A percentile compares a stretch with the other conserved stretches of the same genome.
These are phyloP conservation scores for Phytopythium boreale DNA, from an alignment of 352 stramenopile species.

Conservation along the genomic window DNA sequence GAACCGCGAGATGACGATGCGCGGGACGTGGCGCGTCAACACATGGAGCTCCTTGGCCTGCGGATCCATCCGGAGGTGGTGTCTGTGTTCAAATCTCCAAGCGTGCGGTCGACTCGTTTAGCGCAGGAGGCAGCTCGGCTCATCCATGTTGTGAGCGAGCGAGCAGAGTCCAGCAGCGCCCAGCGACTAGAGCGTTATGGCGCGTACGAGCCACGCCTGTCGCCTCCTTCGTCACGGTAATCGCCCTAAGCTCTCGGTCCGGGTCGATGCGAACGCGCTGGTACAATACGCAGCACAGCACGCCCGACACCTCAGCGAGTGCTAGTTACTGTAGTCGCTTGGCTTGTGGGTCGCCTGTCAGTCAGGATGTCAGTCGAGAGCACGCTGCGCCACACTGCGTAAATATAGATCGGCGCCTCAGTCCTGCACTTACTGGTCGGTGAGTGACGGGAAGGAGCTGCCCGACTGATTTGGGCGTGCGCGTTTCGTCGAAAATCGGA, in stretches of 20 bases:
- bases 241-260: too few species aligned
- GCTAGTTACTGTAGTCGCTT: neutral
- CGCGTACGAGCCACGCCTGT: too few species aligned
- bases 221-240: neutral
- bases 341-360: neutral
- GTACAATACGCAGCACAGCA: neutral
- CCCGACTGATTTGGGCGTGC: neutral
- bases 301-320: neutral
- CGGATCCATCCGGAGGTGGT: constrained; percentile 22
- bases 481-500: neutral
- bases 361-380: neutral
- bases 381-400: neutral
- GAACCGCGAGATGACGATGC: constrained; percentile 69
- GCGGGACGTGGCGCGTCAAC: constrained; percentile 64
- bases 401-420: neutral
- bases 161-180: neutral
- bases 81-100: neutral
- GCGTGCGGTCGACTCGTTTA: neutral
- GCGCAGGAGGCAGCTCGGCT: neutral
- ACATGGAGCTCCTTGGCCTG: constrained; percentile 57
- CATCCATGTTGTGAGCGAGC: constrained; percentile 2
- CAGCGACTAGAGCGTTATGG: too few species aligned
- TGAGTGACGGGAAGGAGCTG: neutral
- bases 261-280: too few species aligned
- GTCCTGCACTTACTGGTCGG: too few species aligned